A percentile compares a stretch with the other conserved stretches of the same genome.
Conservation (phyloP, 2,329 filamentous ascomycete genomes). For the Colletotrichum magnum region DNA sequence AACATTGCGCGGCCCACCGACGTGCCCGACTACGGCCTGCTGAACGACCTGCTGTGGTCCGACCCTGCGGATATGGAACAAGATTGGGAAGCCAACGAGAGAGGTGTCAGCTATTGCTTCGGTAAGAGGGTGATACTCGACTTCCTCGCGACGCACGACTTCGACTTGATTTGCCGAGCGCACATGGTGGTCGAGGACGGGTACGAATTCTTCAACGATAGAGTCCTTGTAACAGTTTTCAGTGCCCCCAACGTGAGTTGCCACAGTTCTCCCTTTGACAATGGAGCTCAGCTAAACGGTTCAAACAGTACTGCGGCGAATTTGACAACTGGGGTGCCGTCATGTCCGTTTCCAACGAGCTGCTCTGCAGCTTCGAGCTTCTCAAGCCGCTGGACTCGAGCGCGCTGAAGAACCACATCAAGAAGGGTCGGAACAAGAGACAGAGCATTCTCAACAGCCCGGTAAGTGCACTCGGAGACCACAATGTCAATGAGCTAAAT, state of each 20-base stretch:
- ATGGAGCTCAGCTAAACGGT: constrained; percentile 45
- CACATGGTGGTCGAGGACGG: constrained; percentile 99
- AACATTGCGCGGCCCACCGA: constrained; percentile 96
- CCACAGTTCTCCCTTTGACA: neutral
- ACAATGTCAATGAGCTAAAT: neutral
- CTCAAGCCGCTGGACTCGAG: constrained; percentile 97
- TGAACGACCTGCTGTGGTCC: constrained; percentile 97
- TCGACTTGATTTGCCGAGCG: constrained; percentile 95
- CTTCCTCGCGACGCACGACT: constrained; percentile 94
- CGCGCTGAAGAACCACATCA: constrained; percentile 97
- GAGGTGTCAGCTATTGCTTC: constrained; percentile 98
- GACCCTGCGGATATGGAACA: constrained; percentile 98
- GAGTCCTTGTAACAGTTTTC: constrained; percentile 95
- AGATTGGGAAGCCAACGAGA: constrained; percentile 97
- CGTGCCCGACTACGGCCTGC: constrained; percentile 93
- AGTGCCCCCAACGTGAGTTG: constrained; percentile 92
- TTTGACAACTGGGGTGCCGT: constrained; percentile 99
- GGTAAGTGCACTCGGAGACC: constrained; percentile 68
- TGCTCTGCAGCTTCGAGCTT: constrained; percentile 97
- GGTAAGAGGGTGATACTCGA: constrained; percentile 98
- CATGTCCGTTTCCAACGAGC: constrained; percentile 95
- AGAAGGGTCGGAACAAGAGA: constrained; percentile 95
- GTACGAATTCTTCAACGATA: constrained; percentile 98
- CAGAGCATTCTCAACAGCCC: constrained; percentile 97
- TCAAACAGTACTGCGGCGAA: constrained; percentile 90